These are phyloP conservation scores for Salvia sclarea DNA, from an alignment of 305 asterid genomes.

Conservation along the genomic window DNA sequence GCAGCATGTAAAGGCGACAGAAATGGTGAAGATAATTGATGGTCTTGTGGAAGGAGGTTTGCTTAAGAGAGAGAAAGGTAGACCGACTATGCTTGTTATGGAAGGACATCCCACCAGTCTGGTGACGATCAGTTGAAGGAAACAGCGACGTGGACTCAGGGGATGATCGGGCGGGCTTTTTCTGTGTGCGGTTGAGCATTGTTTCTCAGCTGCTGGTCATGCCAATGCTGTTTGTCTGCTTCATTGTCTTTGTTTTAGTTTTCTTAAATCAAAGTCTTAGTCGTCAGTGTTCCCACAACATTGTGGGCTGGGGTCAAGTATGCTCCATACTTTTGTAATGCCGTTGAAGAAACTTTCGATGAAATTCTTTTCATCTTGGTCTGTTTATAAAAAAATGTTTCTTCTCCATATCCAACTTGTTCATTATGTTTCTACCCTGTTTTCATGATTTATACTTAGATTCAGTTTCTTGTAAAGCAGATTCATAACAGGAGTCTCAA, in stretches of 20 bases:
- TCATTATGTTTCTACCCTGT: conserved; percentile 19
- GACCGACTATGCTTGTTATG: too few relatives aligned
- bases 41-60: too few relatives aligned
- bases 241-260: neutral
- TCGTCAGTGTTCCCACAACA: conserved; percentile 29
- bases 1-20: too few relatives aligned
- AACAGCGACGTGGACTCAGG: conserved; percentile 87
- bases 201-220: conserved; percentile 15
- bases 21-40: too few relatives aligned
- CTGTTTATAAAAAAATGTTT: conserved; percentile 34
- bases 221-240: neutral
- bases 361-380: conserved; percentile 44
- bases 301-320: conserved; percentile 25
- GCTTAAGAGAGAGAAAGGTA: too few relatives aligned
- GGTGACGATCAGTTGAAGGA: conserved; percentile 78
- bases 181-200: conserved; percentile 47
- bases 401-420: neutral
- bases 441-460: neutral
- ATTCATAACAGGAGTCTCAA: neutral
- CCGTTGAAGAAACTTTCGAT: conserved; percentile 30
- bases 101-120: too few relatives aligned
- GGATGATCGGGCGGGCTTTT: conserved; percentile 74
- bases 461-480: neutral
- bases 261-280: conserved; percentile 11
- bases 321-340: conserved; percentile 28